Conservation (phyloP, 345 rosid species). For the Dipteronia sinensis region DNA sequence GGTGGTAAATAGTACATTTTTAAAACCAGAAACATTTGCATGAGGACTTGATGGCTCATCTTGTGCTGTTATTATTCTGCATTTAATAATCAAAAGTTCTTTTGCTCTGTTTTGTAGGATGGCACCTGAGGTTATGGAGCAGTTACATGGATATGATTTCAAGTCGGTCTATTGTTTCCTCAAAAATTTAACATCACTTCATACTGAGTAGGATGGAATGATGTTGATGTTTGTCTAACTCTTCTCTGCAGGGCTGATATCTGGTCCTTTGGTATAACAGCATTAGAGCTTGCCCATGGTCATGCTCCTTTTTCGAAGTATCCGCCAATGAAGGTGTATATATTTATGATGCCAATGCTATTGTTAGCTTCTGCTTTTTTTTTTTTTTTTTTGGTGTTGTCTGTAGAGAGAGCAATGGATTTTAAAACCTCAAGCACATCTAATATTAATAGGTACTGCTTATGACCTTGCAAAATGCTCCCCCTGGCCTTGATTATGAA, state of each 20-base stretch:
- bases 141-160: conserved; percentile 95
- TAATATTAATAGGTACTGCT: conserved; percentile 73
- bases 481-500: conserved; percentile 96
- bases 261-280: conserved; percentile 99
- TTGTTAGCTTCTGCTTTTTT: conserved; percentile 9
- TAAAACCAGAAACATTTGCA: neutral
- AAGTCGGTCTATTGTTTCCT: conserved; percentile 55
- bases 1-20: neutral
- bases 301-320: conserved; percentile 99
- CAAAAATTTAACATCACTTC: conserved; percentile 12
- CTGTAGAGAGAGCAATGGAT: conserved; percentile 6
- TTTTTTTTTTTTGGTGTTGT: neutral
- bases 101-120: conserved; percentile 60
- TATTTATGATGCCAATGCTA: conserved; percentile 8
- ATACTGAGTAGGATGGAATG: conserved; percentile 10
- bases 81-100: neutral
- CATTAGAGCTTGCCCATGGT: conserved; percentile 98
- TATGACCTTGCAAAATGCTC: conserved; percentile 99
- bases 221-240: conserved; percentile 31
- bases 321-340: conserved; percentile 96
- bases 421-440: conserved; percentile 28
- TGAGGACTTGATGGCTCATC: neutral
- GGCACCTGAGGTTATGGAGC: conserved; percentile 99
- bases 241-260: conserved; percentile 83
- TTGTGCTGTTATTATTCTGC: neutral